Evolutionary conservation across 1,139 yeast genomes (phyloP).

Genomic region (Saccharomyces hybrid): DNA sequence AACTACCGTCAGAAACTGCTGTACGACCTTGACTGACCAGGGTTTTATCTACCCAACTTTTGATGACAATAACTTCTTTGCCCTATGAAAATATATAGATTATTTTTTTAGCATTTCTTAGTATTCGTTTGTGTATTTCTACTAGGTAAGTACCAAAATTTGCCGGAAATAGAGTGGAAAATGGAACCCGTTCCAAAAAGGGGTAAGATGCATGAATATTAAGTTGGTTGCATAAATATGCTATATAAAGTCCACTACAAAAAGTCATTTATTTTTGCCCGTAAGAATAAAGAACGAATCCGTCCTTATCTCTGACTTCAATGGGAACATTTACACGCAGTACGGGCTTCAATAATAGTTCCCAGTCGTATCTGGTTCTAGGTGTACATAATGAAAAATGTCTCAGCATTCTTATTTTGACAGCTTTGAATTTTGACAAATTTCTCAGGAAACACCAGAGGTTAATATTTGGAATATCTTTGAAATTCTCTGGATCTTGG

Average conservation of each 20-base stretch:
- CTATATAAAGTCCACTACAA: neutral
- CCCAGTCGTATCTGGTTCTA: slow-evolving; percentile 35
- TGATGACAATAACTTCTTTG: slow-evolving; percentile 55
- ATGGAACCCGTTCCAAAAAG: neutral
- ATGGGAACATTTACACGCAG: slow-evolving; percentile 31
- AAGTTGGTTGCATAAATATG: neutral
- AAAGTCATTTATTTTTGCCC: slow-evolving; percentile 10
- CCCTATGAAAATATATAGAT: slow-evolving; percentile 33
- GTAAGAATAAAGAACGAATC: slow-evolving; percentile 32
- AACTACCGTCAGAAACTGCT: slow-evolving; percentile 42
- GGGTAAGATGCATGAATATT: neutral
- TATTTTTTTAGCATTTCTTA: neutral
- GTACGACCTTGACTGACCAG: slow-evolving; percentile 50
- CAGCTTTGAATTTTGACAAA: slow-evolving; percentile 27
- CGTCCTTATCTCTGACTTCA: slow-evolving; percentile 34
- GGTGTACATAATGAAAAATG: slow-evolving; percentile 34
- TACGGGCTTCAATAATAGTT: slow-evolving; percentile 30
- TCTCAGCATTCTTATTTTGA: slow-evolving; percentile 33
- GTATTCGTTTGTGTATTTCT: neutral
- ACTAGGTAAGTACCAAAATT: neutral
- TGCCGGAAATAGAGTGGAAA: neutral
- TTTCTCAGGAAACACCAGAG: slow-evolving; percentile 31
- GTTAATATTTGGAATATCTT: slow-evolving; percentile 30
- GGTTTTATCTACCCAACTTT: slow-evolving; percentile 63
- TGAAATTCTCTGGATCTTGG: slow-evolving; percentile 21